These are phyloP conservation scores for Marvania coccoides DNA, from an alignment of 139 green algal genomes.

Conservation along the genomic window DNA sequence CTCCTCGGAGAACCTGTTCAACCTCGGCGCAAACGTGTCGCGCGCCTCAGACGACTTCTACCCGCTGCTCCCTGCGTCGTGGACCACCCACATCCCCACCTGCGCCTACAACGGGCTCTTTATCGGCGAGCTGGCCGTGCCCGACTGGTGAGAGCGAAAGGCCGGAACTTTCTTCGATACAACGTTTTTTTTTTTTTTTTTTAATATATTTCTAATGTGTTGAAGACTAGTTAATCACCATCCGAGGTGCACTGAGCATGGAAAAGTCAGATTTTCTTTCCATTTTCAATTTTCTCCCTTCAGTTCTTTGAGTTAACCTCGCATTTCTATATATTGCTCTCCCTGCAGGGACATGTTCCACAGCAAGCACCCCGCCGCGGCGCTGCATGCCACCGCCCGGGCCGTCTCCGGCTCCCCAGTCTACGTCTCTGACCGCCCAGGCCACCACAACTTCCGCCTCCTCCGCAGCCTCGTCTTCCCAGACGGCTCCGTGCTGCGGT, in stretches of 20 bases:
- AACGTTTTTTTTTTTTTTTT: no score
- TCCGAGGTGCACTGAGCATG: no score
- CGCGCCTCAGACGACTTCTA: conserved; percentile 84
- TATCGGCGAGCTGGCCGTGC: conserved; percentile 40
- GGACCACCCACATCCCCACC: conserved; percentile 78
- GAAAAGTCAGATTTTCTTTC: no score
- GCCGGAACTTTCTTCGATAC: no score
- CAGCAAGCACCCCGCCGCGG: conserved; percentile 17
- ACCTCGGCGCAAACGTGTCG: conserved; percentile 73
- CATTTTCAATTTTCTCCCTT: no score
- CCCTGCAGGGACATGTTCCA: conserved; percentile 63
- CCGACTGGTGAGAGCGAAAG: no score
- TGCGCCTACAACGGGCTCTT: conserved; percentile 78
- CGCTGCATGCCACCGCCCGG: conserved; percentile 54
- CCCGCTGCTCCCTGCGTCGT: conserved; percentile 36
- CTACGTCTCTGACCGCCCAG: conserved; percentile 67
- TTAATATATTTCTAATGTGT: no score
- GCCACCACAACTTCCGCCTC: conserved; percentile 58
- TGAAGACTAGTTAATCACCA: no score
- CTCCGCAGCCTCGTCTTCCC: conserved; percentile 59
- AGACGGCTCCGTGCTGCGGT: conserved; percentile 46
- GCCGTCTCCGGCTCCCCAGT: conserved; percentile 51
- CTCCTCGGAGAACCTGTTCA: conserved; percentile 85
- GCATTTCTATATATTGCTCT: no score
- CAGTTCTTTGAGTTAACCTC: no score